phyloP scores from a whole-genome alignment of 1,139 yeast species.

The Diutina ranongensis region DNA sequence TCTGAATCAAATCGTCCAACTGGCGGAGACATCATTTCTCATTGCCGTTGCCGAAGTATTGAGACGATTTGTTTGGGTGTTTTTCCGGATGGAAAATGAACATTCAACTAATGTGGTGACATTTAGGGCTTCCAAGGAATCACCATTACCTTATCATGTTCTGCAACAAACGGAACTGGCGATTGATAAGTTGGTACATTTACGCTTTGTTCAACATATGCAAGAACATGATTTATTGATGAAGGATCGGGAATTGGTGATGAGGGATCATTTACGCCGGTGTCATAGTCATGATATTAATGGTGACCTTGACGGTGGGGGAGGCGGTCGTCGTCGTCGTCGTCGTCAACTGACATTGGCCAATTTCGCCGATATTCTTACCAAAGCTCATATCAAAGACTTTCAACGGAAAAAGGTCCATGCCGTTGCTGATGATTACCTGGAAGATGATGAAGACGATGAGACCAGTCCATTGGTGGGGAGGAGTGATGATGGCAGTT shows the following conservation, averaged over 20 bases:
- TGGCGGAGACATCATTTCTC: constrained; percentile 79
- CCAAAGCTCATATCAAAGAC: constrained; percentile 79
- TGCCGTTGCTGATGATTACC: not conserved
- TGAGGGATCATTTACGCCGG: not conserved
- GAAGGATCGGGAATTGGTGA: not conserved
- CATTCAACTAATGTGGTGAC: constrained; percentile 82
- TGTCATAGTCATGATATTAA: not conserved
- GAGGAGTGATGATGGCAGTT: too few relatives aligned
- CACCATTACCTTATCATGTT: constrained; percentile 70
- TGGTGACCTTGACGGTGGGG: not conserved
- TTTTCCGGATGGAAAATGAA: constrained; percentile 91
- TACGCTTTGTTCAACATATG: not conserved
- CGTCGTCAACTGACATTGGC: constrained; percentile 25
- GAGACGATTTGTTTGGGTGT: constrained; percentile 79
- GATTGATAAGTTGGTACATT: not conserved
- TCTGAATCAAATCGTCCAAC: constrained; percentile 69
- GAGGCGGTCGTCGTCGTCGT: constrained; percentile 6
- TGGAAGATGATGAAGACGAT: not conserved
- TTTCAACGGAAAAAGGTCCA: constrained; percentile 43
- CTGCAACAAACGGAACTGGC: not conserved
- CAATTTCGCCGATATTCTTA: constrained; percentile 49
- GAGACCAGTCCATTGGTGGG: not conserved
- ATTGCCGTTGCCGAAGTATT: constrained; percentile 74
- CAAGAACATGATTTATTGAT: not conserved
- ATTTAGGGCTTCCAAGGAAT: constrained; percentile 77